Base-by-base conservation (phyloP, 495 filamentous ascomycete species). In the Penicillium subrubescens region DNA sequence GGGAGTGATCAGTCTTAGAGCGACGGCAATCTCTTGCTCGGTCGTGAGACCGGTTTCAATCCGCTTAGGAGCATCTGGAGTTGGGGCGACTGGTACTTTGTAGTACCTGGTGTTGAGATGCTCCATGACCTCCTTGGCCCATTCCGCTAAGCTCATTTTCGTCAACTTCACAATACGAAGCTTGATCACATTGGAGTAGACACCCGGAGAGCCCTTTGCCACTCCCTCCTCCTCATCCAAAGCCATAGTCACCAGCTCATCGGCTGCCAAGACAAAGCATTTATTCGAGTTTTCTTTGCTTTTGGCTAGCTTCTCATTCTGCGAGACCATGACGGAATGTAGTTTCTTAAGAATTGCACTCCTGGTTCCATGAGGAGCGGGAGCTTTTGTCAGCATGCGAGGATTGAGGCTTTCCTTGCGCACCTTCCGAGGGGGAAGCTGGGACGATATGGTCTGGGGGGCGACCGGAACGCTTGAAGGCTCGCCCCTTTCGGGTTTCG, bases 181-280 rank as follows among this genome's bases (percentile, higher is more conserved):
- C 68, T 91, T 94, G 72, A 98, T 87, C 10, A 92, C 75, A 70
- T 94, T 95, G 4, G 81, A 79, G 68, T 99, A 98, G 65, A 97
- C 87, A 21, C 78, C 67, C 0, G 82, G 78, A 60, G 87, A 87
- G 14, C 88, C 85, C 8, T 75, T 85, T 1, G 93, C 93, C 29
- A 88, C 75, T 59, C 86, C 88, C 69, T 97, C 88, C 75, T 99
- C 95, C 59, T 93, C 88, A 65, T 97, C 92, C 3, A 97, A 79
- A 2, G 92, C 89, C 74, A 90, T 84, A 43, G 84, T 85, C 8
- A 97, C 87, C 25, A 98, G 79, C 61, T 92, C 87, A 66, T 92
- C 86, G 0, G 86, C 74, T 2, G 84, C 87, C 4, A 95, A 77
- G 12, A 87, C 62, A 12, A 94, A 75, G 25, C 79, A 83, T 41